Percentiles rank a stretch among this genome's conserved stretches.
These are phyloP conservation scores for Monascus ruber DNA, from an alignment of 2,329 filamentous ascomycete species.

Conservation along the genomic window DNA sequence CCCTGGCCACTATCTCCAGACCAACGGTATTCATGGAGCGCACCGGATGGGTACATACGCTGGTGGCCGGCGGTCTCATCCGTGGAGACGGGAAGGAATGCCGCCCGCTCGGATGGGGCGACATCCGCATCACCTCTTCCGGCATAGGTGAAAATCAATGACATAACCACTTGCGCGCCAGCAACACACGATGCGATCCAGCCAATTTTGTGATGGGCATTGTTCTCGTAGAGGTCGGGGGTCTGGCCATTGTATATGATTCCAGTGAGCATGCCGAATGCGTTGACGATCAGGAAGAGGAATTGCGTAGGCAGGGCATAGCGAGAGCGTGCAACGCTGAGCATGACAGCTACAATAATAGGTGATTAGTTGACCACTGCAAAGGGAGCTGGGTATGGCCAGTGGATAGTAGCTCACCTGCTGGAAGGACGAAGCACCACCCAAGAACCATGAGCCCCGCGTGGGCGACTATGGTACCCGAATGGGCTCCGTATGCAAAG, in stretches of 20 bases:
- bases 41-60: slow-evolving; percentile 28
- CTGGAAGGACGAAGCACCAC: slow-evolving; percentile 63
- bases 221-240: slow-evolving; percentile 75
- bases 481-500: slow-evolving; percentile 30
- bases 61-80: slow-evolving; percentile 44
- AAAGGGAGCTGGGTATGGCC: slow-evolving; percentile 4
- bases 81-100: slow-evolving; percentile 53
- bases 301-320: slow-evolving; percentile 61
- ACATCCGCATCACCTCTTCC: slow-evolving; percentile 30
- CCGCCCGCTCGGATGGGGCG: slow-evolving; percentile 38
- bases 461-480: slow-evolving; percentile 51
- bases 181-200: slow-evolving; percentile 71
- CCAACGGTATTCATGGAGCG: slow-evolving; percentile 40
- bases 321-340: slow-evolving; percentile 70
- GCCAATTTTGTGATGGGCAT: slow-evolving; percentile 78
- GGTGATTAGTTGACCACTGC: slow-evolving; percentile 6
- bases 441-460: slow-evolving; percentile 57
- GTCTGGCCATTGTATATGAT: slow-evolving; percentile 68
- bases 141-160: slow-evolving; percentile 51
- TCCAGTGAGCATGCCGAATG: slow-evolving; percentile 52
- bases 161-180: slow-evolving; percentile 57
- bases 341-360: slow-evolving; percentile 56
- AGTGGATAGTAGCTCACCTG: slow-evolving; percentile 43
- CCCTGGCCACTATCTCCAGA: slow-evolving; percentile 66
- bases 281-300: slow-evolving; percentile 53